Conservation (phyloP, 352 stramenopile species). For the Phytophthora constricta region DNA sequence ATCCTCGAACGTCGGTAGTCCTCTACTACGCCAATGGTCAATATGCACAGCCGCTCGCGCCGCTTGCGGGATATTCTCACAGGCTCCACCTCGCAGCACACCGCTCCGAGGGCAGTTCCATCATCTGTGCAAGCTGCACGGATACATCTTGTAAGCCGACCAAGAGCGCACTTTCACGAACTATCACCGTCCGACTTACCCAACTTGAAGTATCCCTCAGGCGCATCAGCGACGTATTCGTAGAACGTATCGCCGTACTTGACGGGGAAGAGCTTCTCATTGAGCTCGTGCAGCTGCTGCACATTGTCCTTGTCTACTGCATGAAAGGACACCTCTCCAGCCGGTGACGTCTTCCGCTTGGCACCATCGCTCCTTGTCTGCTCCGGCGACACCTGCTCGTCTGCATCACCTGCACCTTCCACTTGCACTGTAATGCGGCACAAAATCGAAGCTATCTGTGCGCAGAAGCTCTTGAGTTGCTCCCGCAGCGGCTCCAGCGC, state of each 20-base stretch:
- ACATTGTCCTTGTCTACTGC: conserved; percentile 68
- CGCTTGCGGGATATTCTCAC: conserved; percentile 28
- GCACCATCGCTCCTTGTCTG: neutral
- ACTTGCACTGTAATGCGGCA: conserved; percentile 60
- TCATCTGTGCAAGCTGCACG: conserved; percentile 78
- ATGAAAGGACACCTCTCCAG: conserved; percentile 46
- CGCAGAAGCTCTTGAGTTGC: conserved; percentile 52
- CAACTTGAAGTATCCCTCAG: conserved; percentile 60
- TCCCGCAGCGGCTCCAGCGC: conserved; percentile 45
- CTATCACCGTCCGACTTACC: conserved; percentile 40
- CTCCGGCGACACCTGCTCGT: neutral
- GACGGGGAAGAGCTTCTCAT: conserved; percentile 91
- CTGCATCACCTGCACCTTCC: conserved; percentile 28
- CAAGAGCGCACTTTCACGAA: neutral
- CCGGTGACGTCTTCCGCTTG: conserved; percentile 7
- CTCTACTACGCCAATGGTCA: conserved; percentile 93
- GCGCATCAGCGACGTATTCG: conserved; percentile 77
- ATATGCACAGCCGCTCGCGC: conserved; percentile 67
- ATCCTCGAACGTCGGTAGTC: conserved; percentile 76
- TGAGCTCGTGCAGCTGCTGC: conserved; percentile 87
- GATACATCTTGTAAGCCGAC: neutral
- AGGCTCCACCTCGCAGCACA: conserved; percentile 89
- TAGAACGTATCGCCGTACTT: conserved; percentile 94
- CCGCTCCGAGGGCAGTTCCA: conserved; percentile 77
- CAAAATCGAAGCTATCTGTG: conserved; percentile 51